A percentile compares a stretch with the other conserved stretches of the same genome.
Conservation (phyloP, 495 filamentous ascomycete genomes). For the Podospora pseudopauciseta region DNA sequence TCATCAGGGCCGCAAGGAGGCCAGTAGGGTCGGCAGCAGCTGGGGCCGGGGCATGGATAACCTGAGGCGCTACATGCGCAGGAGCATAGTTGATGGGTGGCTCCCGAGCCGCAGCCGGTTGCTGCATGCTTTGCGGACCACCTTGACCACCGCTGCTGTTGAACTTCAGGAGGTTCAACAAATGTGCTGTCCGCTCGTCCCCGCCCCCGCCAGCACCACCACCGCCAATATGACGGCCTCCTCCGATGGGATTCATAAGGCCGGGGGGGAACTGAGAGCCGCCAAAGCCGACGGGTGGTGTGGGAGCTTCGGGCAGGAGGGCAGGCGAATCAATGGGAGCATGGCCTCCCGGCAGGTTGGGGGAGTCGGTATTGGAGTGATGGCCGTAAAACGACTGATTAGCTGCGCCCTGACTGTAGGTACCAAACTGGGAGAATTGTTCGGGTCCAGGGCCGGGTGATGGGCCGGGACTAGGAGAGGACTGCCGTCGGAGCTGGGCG, state of each 20-base stretch:
- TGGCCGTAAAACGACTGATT: constrained; percentile 40
- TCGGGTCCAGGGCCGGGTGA: constrained; percentile 15
- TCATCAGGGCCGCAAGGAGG: constrained; percentile 53
- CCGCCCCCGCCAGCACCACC: constrained; percentile 43
- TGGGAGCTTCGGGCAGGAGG: constrained; percentile 46
- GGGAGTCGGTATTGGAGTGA: constrained; percentile 31
- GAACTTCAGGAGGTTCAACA: constrained; percentile 87
- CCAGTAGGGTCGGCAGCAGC: constrained; percentile 46
- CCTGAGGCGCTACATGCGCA: constrained; percentile 26
- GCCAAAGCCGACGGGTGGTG: constrained; percentile 42
- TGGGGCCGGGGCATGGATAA: constrained; percentile 48
- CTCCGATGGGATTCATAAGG: constrained; percentile 40
- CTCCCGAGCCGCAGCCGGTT: constrained; percentile 15
- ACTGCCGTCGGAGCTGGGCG: constrained; percentile 36
- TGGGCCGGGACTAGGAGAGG: constrained; percentile 31
- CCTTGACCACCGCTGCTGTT: constrained; percentile 44
- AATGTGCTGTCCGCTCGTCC: constrained; percentile 60
- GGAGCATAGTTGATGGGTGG: constrained; percentile 21
- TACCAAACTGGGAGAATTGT: constrained; percentile 32
- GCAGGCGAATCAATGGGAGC: constrained; percentile 38
- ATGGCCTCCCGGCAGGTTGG: constrained; percentile 25
- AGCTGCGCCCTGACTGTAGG: constrained; percentile 28
- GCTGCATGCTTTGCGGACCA: constrained; percentile 18
- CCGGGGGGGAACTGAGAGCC: constrained; percentile 41
- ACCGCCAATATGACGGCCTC: constrained; percentile 37